A percentile compares a stretch with the other conserved stretches of the same genome.
Evolutionary conservation across 176 grass and related monocot species (phyloP).

Genomic region (Hordeum marinum): DNA sequence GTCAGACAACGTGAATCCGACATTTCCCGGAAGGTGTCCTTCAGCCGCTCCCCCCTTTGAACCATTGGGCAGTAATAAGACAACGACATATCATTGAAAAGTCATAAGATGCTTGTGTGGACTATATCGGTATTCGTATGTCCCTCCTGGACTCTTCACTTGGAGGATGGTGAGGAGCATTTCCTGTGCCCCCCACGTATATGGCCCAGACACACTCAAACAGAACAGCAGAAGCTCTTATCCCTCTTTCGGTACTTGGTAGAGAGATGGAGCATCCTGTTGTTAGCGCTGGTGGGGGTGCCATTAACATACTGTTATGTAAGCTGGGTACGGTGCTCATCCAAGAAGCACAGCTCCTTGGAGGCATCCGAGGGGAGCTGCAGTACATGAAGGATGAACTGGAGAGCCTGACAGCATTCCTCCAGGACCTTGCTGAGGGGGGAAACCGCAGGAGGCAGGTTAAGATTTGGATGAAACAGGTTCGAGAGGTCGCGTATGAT

Average conservation of each 20-base stretch:
- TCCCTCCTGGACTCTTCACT: not conserved
- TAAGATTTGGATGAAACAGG: conserved; percentile 45
- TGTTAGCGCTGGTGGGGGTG: conserved; percentile 23
- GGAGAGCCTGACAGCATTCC: conserved; percentile 43
- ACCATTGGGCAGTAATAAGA: not conserved
- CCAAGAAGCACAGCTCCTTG: conserved; percentile 31
- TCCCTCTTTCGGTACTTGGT: not conserved
- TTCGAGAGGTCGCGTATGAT: conserved; percentile 31
- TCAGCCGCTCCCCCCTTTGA: not conserved
- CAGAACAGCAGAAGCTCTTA: not conserved
- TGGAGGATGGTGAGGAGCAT: not conserved
- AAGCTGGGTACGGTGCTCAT: conserved; percentile 29
- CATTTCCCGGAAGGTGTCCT: not conserved
- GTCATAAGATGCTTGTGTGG: not conserved
- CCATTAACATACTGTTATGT: conserved; percentile 4
- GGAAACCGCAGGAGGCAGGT: conserved; percentile 23
- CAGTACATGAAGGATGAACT: conserved; percentile 41
- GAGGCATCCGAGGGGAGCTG: not conserved
- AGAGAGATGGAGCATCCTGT: conserved; percentile 22
- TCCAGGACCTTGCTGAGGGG: conserved; percentile 32
- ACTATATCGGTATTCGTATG: not conserved
- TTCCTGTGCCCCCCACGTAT: too few relatives aligned
- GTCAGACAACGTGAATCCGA: not conserved
- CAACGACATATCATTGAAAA: not conserved
- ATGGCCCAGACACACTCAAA: too few relatives aligned